Base-by-base conservation (phyloP, 2,329 filamentous ascomycete species). In the Pseudogymnoascus sp. region DNA sequence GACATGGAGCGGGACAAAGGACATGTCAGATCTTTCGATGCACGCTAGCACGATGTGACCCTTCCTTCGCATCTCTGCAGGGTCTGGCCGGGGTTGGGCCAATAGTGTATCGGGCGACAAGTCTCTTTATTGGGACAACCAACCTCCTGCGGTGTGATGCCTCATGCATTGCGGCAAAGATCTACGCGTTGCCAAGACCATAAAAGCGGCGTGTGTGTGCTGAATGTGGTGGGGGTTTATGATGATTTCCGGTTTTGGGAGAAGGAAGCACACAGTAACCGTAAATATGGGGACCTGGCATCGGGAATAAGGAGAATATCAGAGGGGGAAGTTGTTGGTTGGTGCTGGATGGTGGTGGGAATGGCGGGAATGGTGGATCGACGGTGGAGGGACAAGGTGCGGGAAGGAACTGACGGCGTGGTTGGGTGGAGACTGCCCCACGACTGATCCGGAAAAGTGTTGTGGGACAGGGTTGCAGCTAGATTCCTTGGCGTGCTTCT, bases 41-140 rank as follows among this genome's bases (percentile, higher is more conserved):
- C 8, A 34, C 49, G 49, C 25, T 28, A 34, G 34, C 25, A n/a
- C 46, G 28, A 56, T 34, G 28, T 56, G 25, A 56, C 11, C 49
- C 28, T 34, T 56, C n/a, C 28, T 11, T 56, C 25, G 49, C 28
- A 34, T 56, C n/a, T 11, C 28, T 56, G 49, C 49, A 56, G 49
- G 49, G 49, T 34, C 49, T 34, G n/a, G 49, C 49, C 28, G 28
- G n/a, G 12, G 21, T 5, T 18, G 28, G 9, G 28, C 28, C 49
- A 56, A 34, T 56, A 34, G 49, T 21, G 49, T 5, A 34, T 56
- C 28, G 16, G 28, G 49, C 14, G 49, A 56, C 49, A 56, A 56
- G 49, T 56, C 28, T 56, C 28, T 56, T 56, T 34, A 56, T 56
- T 56, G 49, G 28, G 49, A 34, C 49, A 8, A 56, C 28, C 49